Base-by-base conservation (phyloP, 1,284 basidiomycete genomes). In the Coniferiporia weirii region DNA sequence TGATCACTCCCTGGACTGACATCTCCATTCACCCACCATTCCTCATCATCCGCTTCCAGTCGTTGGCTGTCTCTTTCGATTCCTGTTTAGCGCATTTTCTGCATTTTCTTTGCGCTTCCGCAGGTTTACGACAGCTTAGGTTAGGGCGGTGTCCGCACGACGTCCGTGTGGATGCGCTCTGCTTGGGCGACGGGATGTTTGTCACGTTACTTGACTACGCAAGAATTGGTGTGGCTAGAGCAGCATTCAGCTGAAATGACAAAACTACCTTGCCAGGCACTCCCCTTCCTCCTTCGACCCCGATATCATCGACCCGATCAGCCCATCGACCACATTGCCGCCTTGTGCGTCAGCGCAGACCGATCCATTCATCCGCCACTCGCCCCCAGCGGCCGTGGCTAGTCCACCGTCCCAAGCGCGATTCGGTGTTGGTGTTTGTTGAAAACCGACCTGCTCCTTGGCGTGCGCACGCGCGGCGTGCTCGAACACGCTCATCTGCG, bases 181-280 rank as follows among this genome's bases (percentile, higher is more conserved):
- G 22, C 35, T 53, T 38, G 19, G 20, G 43, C 45, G 44, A 47
- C 10, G 51, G 43, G 45, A 49, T 20, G 7, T 13, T 53, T 15
- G n/a, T n/a, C 45, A 27, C 55, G 47, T 38, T 44, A 54, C 8
- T 19, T 22, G 51, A 47, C 46, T 43, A 34, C 32, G 44, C 52
- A 34, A 40, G 51, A 59, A 59, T 59, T 59, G 57, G 57, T 59
- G 57, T 48, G 57, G 57, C 57, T 59, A 59, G 57, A 53, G n/a
- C 51, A 36, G 51, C 43, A 8, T 49, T 48, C 57, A 40, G 19
- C 52, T 40, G 56, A 48, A 38, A 27, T 34, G 51, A 54, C 35
- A 40, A 38, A 27, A 3, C 52, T 32, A 27, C 52, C 34, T 17
- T 12, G n/a, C 35, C n/a, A 47, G 51, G 52, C 52, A 48, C 57